Conservation (phyloP, 176 grass and related monocot genomes). For the Phragmites australis region DNA sequence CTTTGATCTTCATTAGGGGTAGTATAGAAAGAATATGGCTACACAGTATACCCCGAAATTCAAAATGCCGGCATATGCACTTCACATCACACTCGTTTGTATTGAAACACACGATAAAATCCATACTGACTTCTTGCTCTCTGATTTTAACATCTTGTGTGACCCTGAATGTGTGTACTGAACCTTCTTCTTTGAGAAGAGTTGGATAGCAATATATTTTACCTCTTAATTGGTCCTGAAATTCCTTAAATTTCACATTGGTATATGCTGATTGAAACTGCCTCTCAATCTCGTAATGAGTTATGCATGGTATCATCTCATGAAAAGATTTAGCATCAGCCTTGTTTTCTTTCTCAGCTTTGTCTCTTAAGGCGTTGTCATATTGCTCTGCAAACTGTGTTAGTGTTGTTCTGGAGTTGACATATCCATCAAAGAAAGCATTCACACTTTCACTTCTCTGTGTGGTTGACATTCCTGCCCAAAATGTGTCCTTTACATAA, state of each 20-base stretch:
- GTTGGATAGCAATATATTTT: background rate
- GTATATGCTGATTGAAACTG: background rate
- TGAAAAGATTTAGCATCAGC: background rate
- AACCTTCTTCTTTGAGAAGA: background rate
- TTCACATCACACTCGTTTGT: too few species aligned
- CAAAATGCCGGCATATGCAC: background rate
- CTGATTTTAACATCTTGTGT: too few species aligned
- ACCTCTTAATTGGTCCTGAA: background rate
- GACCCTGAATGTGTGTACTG: too few species aligned
- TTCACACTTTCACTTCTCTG: background rate
- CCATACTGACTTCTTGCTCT: too few species aligned
- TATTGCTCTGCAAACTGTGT: too few species aligned
- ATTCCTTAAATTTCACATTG: background rate
- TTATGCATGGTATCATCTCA: background rate
- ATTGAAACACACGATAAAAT: too few species aligned
- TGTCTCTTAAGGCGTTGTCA: background rate
- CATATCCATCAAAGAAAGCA: background rate
- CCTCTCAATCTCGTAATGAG: background rate
- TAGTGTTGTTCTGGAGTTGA: background rate
- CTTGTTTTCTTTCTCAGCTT: slow-evolving; percentile 1
- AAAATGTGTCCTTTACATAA: background rate
- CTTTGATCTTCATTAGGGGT: background rate
- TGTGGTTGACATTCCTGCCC: background rate
- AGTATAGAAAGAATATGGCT: background rate
- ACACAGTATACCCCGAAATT: background rate